phyloP scores from a whole-genome alignment of 2,329 filamentous ascomycete genomes.

The Cercospora sojina region DNA sequence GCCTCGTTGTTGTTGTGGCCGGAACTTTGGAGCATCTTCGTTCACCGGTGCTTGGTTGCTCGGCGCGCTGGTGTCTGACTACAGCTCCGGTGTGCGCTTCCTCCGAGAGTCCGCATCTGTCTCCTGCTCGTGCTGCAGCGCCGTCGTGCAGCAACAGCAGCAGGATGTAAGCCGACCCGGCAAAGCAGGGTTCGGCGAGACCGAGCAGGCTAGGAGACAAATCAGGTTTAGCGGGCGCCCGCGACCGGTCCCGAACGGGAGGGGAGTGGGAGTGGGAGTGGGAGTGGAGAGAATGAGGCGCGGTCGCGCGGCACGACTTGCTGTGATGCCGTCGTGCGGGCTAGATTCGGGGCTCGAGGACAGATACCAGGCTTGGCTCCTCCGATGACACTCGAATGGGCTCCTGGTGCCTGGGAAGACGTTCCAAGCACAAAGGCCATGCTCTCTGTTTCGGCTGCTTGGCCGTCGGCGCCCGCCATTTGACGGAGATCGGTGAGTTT shows the following conservation, averaged over 20 bases:
- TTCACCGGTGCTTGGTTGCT: background rate
- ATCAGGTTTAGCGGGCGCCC: background rate
- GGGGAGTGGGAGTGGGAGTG: no score
- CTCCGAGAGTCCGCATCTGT: background rate
- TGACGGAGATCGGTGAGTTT: background rate
- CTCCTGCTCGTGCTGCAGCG: background rate
- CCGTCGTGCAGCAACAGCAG: background rate
- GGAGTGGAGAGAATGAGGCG: background rate
- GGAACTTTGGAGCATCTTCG: background rate
- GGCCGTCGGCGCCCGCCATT: background rate
- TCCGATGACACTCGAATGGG: background rate
- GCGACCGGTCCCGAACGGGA: background rate
- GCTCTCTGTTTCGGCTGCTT: background rate
- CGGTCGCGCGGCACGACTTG: background rate
- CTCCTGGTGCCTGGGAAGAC: background rate
- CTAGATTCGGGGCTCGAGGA: background rate
- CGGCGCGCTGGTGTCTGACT: background rate
- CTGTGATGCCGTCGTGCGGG: background rate
- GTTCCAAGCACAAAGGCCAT: background rate
- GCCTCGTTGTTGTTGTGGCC: background rate
- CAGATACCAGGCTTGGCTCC: background rate
- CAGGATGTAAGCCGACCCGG: background rate
- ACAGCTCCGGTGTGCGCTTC: background rate
- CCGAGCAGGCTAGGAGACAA: background rate
- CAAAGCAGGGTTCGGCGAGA: background rate